These are phyloP conservation scores for Sporisorium sorghi DNA, from an alignment of 1,284 basidiomycete genomes.

Conservation along the genomic window DNA sequence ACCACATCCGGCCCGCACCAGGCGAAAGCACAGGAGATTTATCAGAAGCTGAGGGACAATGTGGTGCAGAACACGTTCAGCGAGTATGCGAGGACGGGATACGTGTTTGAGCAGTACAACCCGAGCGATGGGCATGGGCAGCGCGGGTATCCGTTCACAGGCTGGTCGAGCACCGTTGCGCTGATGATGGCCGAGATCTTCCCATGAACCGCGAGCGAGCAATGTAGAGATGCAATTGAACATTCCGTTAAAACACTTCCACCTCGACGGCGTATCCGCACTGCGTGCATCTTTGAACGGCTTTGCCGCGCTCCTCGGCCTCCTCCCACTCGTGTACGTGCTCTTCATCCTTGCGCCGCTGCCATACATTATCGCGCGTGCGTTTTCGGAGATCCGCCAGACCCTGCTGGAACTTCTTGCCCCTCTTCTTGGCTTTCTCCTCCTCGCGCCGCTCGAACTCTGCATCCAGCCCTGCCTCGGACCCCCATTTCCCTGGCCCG, in stretches of 20 bases:
- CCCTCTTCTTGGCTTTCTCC: slow-evolving; percentile 90
- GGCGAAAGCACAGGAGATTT: slow-evolving; percentile 79
- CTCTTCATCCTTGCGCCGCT: slow-evolving; percentile 60
- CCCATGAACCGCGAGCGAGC: slow-evolving; percentile 11
- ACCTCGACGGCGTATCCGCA: slow-evolving; percentile 60
- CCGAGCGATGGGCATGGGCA: slow-evolving; percentile 82
- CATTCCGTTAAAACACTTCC: slow-evolving; percentile 47
- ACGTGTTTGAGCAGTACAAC: slow-evolving; percentile 97
- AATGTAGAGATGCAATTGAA: not conserved
- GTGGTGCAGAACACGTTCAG: slow-evolving; percentile 86
- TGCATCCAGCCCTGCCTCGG: slow-evolving; percentile 86
- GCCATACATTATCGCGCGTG: slow-evolving; percentile 63
- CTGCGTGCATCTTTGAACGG: slow-evolving; percentile 47
- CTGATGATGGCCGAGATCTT: slow-evolving; percentile 67
- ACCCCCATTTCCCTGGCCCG: slow-evolving; percentile 88
- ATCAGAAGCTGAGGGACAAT: slow-evolving; percentile 81
- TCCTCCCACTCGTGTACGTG: slow-evolving; percentile 63
- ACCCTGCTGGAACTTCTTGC: slow-evolving; percentile 76
- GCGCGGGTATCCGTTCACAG: slow-evolving; percentile 74
- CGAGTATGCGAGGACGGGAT: slow-evolving; percentile 91
- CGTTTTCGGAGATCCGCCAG: slow-evolving; percentile 59
- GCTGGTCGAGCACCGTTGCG: slow-evolving; percentile 65
- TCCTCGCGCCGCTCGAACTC: slow-evolving; percentile 84
- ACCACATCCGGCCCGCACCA: slow-evolving; percentile 83
- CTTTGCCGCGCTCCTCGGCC: slow-evolving; percentile 33